Conservation (phyloP, 495 filamentous ascomycete genomes). For the Hypoxylon fragiforme region DNA sequence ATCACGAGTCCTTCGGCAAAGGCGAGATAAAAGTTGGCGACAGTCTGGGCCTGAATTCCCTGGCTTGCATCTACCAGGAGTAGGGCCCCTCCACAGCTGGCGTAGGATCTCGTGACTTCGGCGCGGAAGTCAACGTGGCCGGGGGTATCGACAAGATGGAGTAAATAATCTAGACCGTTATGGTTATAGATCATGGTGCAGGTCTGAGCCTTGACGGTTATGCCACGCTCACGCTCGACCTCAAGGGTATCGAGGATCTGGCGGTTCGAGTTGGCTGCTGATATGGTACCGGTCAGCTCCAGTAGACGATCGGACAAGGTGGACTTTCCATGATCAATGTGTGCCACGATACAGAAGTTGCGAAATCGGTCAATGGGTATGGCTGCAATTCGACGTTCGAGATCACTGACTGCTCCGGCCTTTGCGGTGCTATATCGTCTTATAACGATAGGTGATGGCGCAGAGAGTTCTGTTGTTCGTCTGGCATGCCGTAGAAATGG, state of each 20-base stretch:
- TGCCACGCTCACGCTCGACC: constrained; percentile 92
- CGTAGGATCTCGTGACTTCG: constrained; percentile 92
- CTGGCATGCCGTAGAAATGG: constrained; percentile 17
- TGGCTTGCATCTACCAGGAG: constrained; percentile 93
- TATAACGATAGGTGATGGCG: not conserved
- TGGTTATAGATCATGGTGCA: constrained; percentile 96
- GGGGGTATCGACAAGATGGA: constrained; percentile 95
- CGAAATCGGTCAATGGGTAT: constrained; percentile 92
- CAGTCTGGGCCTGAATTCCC: constrained; percentile 91
- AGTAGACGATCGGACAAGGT: constrained; percentile 90
- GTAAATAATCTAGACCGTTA: constrained; percentile 81
- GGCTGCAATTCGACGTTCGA: constrained; percentile 79
- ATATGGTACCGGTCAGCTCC: constrained; percentile 92
- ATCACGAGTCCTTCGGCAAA: constrained; percentile 87
- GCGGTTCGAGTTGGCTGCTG: constrained; percentile 78
- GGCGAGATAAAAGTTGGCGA: constrained; percentile 96
- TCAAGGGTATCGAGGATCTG: constrained; percentile 97
- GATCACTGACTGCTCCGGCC: constrained; percentile 41
- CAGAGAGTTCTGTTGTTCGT: not conserved
- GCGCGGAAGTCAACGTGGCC: constrained; percentile 98
- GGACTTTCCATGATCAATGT: constrained; percentile 98
- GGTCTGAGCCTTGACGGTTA: constrained; percentile 98
- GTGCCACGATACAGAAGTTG: constrained; percentile 98
- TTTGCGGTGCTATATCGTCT: constrained; percentile 30
- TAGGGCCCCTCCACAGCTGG: constrained; percentile 90